Percentiles rank a stretch among this genome's conserved stretches.
Conservation (phyloP, 345 rosid species). For the Arabidopsis thaliana region DNA sequence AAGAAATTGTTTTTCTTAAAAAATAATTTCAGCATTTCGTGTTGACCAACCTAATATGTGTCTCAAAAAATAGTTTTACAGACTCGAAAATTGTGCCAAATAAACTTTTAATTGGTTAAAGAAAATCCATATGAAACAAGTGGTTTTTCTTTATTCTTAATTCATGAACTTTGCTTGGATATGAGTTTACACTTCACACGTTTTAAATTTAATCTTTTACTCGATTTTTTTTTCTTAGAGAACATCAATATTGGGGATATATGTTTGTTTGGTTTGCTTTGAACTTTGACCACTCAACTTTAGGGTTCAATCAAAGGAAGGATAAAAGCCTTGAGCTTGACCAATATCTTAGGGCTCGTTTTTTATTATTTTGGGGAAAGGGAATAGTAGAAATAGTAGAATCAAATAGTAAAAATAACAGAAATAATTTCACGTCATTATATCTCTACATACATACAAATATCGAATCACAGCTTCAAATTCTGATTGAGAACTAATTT, state of each 20-base stretch:
- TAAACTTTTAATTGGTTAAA: not conserved
- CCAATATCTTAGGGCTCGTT: conserved; percentile 37
- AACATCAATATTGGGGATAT: conserved; percentile 14
- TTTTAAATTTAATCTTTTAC: not conserved
- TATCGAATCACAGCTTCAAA: conserved; percentile 2
- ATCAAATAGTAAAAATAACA: not conserved
- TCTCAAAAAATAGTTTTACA: not conserved
- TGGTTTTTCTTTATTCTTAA: not conserved
- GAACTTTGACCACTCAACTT: conserved; percentile 34
- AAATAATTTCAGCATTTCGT: conserved; percentile 25
- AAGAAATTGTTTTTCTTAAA: conserved; percentile 30
- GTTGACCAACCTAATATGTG: not conserved
- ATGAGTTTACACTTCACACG: not conserved
- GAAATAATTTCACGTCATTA: not conserved
- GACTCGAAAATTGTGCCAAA: conserved; percentile 17
- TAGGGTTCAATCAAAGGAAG: conserved; percentile 40
- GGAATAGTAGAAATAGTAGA: conserved; percentile 16
- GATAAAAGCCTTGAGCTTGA: conserved; percentile 39
- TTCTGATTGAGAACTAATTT: not conserved
- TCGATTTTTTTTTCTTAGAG: not conserved
- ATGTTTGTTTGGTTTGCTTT: conserved; percentile 32
- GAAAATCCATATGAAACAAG: not conserved
- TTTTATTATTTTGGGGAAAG: conserved; percentile 14
- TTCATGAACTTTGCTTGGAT: not conserved
- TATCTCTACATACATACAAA: not conserved